Conservation (phyloP, 371 early-diverging fungal species). For the Mucor mucedo region DNA sequence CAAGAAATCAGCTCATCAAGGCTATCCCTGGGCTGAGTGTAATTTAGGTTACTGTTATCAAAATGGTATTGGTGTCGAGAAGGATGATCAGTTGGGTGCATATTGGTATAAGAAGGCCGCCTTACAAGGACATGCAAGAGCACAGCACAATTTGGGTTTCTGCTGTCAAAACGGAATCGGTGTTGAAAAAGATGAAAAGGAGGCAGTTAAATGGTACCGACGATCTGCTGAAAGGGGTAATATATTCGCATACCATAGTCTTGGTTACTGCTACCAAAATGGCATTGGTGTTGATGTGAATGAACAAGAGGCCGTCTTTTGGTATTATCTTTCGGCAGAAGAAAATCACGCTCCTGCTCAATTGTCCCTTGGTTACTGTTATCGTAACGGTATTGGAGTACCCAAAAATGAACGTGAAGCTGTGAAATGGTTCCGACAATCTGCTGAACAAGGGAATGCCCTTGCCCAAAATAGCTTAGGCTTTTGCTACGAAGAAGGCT, state of each 20-base stretch:
- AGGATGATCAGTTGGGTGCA: constrained; percentile 75
- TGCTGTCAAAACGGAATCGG: constrained; percentile 85
- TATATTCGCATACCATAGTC: constrained; percentile 77
- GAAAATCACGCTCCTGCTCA: constrained; percentile 72
- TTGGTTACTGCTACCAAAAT: constrained; percentile 70
- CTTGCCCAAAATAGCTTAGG: constrained; percentile 86
- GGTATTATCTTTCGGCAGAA: constrained; percentile 73
- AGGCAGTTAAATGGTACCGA: constrained; percentile 73
- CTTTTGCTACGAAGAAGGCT: constrained; percentile 82
- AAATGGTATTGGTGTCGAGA: constrained; percentile 82
- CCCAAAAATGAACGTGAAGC: constrained; percentile 67
- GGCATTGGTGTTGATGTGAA: constrained; percentile 43
- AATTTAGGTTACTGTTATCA: constrained; percentile 92
- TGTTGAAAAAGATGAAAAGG: constrained; percentile 60
- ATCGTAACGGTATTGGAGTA: constrained; percentile 74
- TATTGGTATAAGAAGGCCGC: constrained; percentile 87
- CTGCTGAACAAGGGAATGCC: constrained; percentile 75
- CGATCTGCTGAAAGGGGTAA: constrained; percentile 77
- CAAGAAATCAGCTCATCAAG: constrained; percentile 70
- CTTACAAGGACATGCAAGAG: constrained; percentile 79
- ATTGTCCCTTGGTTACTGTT: constrained; percentile 85
- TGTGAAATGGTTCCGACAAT: constrained; percentile 69
- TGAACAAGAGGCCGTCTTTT: constrained; percentile 71
- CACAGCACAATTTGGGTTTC: constrained; percentile 87
- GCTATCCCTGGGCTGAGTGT: constrained; percentile 68